These are phyloP conservation scores for Linanthus parryae DNA, from an alignment of 148 eudicot species.

Conservation along the genomic window DNA sequence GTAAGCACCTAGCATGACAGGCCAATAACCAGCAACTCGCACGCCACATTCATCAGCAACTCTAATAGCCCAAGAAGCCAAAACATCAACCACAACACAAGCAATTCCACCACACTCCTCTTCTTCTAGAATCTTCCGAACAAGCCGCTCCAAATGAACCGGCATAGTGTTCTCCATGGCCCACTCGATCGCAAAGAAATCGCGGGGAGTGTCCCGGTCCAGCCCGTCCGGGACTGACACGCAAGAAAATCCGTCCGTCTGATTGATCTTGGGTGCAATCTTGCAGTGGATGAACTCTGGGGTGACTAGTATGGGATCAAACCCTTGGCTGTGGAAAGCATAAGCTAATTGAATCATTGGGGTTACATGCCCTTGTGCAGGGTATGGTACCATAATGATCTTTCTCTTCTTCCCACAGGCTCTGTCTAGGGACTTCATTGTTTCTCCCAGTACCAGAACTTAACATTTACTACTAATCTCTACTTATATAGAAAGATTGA, in stretches of 20 bases:
- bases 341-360: slow-evolving; percentile 41
- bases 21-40: slow-evolving; percentile 68
- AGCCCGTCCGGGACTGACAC: slow-evolving; percentile 28
- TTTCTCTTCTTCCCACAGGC: background rate
- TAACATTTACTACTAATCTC: no score
- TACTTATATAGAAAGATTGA: no score
- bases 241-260: slow-evolving; percentile 6
- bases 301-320: slow-evolving; percentile 23
- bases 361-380: slow-evolving; percentile 52
- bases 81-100: slow-evolving; percentile 32
- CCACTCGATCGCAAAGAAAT: slow-evolving; percentile 37
- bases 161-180: slow-evolving; percentile 47
- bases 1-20: slow-evolving; percentile 65
- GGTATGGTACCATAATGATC: slow-evolving; percentile 39
- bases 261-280: slow-evolving; percentile 6
- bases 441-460: background rate
- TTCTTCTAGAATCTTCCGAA: slow-evolving; percentile 7
- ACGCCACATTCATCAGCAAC: slow-evolving; percentile 40
- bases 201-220: slow-evolving; percentile 17
- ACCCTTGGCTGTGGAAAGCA: slow-evolving; percentile 13
- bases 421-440: background rate
- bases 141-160: slow-evolving; percentile 13
- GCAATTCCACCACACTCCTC: slow-evolving; percentile 13
- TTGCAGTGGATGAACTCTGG: slow-evolving; percentile 38
- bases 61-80: slow-evolving; percentile 60